phyloP scores from a whole-genome alignment of 2,329 filamentous ascomycete genomes.

The Apiospora hydei region DNA sequence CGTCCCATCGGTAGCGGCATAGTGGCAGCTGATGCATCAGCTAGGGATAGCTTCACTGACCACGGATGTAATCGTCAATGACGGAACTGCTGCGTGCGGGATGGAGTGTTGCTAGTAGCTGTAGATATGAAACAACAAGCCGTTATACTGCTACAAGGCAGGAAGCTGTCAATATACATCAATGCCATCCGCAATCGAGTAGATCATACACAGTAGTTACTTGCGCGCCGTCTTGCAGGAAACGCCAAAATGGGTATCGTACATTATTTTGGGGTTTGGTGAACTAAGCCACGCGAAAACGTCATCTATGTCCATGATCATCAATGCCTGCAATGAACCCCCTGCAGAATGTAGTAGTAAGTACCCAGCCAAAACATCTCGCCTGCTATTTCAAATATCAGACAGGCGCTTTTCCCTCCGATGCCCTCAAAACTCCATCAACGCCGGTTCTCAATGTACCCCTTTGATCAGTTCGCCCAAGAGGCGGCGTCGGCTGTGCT shows the following conservation, averaged over 20 bases:
- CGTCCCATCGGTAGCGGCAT: not conserved
- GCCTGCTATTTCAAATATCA: not conserved
- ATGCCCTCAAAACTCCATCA: not conserved
- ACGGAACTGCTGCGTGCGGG: no score
- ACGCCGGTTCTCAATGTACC: not conserved
- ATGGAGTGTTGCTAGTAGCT: not conserved
- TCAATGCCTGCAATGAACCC: slow-evolving; percentile 12
- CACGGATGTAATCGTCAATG: not conserved
- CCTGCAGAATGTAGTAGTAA: not conserved
- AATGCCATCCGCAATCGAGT: not conserved
- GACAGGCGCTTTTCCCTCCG: not conserved
- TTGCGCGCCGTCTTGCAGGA: not conserved
- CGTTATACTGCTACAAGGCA: not conserved
- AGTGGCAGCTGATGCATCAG: not conserved
- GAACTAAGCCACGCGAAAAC: not conserved
- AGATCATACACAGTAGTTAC: not conserved
- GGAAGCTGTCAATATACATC: not conserved
- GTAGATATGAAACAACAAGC: not conserved
- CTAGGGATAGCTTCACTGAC: no score
- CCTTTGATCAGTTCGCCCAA: not conserved
- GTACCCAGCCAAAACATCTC: not conserved
- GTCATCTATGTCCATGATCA: slow-evolving; percentile 21
- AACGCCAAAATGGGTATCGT: slow-evolving; percentile 20
- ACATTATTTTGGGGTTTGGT: slow-evolving; percentile 11
- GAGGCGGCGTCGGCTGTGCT: not conserved